Evolutionary conservation across 257 asterid species (phyloP), one percentile per base, ranked within the genome.

Genomic region (Galeopsis tetrahit): DNA sequence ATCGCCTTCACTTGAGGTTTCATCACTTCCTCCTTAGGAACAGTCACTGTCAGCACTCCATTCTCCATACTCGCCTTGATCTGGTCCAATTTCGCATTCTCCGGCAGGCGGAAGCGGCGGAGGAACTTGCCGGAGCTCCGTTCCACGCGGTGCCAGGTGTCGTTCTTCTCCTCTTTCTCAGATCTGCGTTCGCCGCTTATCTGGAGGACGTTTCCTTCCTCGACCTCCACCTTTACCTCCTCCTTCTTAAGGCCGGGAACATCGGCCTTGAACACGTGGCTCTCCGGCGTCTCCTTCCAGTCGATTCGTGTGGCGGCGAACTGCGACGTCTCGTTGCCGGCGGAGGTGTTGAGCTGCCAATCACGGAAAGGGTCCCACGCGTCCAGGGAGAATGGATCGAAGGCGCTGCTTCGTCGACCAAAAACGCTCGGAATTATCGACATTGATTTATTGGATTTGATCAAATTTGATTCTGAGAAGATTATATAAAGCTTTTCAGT

Each of bases 201-300:
- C 28, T 49, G 56, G 56, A 49, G 56, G 14, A 53, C 60, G 13
- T 53, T 53, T 5, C 60, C 60, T 53, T 53, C 60, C 60, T 53
- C 60, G 0, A 53, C 60, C 60, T 53, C 60, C 34, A 53, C 60
- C 33, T 52, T 52, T 10, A 52, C 32, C 58, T 52, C 59, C 59
- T 53, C 60, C 60, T 53, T 53, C 60, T 53, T 53, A 15, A 52
- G 60, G 5, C 60, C 60, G 34, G 56, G 56, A 14, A 49, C 56
- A 3, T 49, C 56, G 7, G 56, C 56, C 56, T 49, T 49, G 56
- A 49, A 49, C 56, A 49, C 56, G 56, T 49, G 60, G 60, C 60
- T 15, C 60, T 53, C 60, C 32, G 60, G 60, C 60, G 60, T 53
- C 60, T 53, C 60, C 60, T 53, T 53, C 60, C 60, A 53, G 60